These are phyloP conservation scores for Sugiyamaella xylanicola DNA, from an alignment of 1,139 yeast genomes.

Conservation along the genomic window DNA sequence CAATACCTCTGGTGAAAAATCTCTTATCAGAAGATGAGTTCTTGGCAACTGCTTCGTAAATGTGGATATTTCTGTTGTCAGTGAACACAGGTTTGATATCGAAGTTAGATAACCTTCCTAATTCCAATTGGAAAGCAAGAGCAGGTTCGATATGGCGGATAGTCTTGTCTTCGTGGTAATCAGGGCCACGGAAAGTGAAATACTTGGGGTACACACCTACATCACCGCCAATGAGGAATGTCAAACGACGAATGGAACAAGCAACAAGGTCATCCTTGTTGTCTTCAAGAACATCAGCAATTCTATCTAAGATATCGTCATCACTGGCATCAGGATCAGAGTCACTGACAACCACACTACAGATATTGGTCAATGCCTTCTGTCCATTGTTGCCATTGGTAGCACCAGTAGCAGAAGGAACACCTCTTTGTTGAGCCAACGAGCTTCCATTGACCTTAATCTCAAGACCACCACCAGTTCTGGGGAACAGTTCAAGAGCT, in stretches of 20 bases:
- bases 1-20: slow-evolving; percentile 94
- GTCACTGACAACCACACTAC: slow-evolving; percentile 74
- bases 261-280: slow-evolving; percentile 67
- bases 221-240: slow-evolving; percentile 82
- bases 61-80: slow-evolving; percentile 96
- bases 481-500: slow-evolving; percentile 73
- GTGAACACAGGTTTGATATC: slow-evolving; percentile 93
- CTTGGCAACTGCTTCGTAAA: slow-evolving; percentile 94
- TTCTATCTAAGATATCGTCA: slow-evolving; percentile 62
- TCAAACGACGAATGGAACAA: slow-evolving; percentile 84
- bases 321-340: slow-evolving; percentile 76
- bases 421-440: slow-evolving; percentile 38
- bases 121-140: slow-evolving; percentile 93
- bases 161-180: slow-evolving; percentile 71
- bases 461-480: slow-evolving; percentile 38
- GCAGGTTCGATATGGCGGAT: slow-evolving; percentile 99
- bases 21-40: slow-evolving; percentile 92
- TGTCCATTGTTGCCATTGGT: slow-evolving; percentile 15
- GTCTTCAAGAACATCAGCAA: slow-evolving; percentile 67
- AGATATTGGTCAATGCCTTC: slow-evolving; percentile 66
- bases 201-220: slow-evolving; percentile 92
- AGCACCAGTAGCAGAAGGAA: slow-evolving; percentile 42
- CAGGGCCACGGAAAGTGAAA: slow-evolving; percentile 92
- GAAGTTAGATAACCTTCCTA: slow-evolving; percentile 91
- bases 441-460: slow-evolving; percentile 38